phyloP scores from a whole-genome alignment of 2,329 filamentous ascomycete species.

The Tothia fuscella region DNA sequence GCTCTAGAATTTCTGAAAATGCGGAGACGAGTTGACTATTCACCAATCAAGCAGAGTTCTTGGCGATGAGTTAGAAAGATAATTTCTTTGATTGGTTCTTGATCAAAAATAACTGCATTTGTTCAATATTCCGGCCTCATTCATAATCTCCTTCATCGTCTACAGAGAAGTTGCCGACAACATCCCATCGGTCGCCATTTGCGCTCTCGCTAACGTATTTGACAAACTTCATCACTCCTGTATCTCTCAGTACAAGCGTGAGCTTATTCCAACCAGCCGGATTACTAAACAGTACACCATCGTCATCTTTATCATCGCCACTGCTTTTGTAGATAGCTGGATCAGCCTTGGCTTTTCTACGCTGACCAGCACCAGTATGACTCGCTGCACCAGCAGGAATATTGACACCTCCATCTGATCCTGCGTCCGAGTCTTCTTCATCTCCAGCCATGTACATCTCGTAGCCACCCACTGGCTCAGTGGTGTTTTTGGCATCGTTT shows the following conservation, averaged over 20 bases:
- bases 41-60: too few relatives aligned
- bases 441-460: slow-evolving; percentile 89
- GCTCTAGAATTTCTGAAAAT: too few relatives aligned
- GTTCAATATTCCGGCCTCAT: slow-evolving; percentile 30
- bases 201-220: slow-evolving; percentile 85
- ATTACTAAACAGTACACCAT: slow-evolving; percentile 57
- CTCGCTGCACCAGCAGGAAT: slow-evolving; percentile 23
- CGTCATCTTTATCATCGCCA: slow-evolving; percentile 54
- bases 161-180: slow-evolving; percentile 68
- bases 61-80: too few relatives aligned
- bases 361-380: slow-evolving; percentile 35
- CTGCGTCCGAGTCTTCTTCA: slow-evolving; percentile 49
- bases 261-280: slow-evolving; percentile 77
- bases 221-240: slow-evolving; percentile 79
- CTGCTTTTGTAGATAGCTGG: slow-evolving; percentile 65
- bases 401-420: slow-evolving; percentile 26
- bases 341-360: slow-evolving; percentile 40
- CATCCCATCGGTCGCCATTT: slow-evolving; percentile 83
- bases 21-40: too few relatives aligned
- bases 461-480: slow-evolving; percentile 58
- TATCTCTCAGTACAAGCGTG: slow-evolving; percentile 79
- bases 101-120: too few relatives aligned
- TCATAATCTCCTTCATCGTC: slow-evolving; percentile 34
- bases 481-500: slow-evolving; percentile 32
- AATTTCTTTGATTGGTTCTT: too few relatives aligned